A percentile compares a stretch with the other conserved stretches of the same genome.
Evolutionary conservation across 2,329 filamentous ascomycete species (phyloP).

Genomic region (Exophiala alcalophila): DNA sequence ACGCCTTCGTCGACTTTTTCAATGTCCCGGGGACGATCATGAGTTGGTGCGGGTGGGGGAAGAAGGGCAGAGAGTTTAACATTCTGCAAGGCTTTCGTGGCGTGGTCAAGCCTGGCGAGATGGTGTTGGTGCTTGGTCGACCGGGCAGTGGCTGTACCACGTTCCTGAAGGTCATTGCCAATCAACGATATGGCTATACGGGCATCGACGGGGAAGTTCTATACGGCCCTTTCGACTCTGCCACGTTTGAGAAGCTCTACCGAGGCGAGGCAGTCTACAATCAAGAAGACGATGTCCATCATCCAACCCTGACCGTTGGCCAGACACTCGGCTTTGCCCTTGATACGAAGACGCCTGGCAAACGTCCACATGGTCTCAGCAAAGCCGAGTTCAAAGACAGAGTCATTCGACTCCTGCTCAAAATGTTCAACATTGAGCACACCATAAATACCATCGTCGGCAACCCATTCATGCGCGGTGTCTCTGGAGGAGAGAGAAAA

Average conservation of each 20-base stretch:
- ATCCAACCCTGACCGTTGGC: constrained; percentile 79
- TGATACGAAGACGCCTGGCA: constrained; percentile 79
- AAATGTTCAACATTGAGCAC: constrained; percentile 93
- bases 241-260: constrained; percentile 68
- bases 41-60: constrained; percentile 61
- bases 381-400: constrained; percentile 73
- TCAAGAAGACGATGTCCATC: constrained; percentile 80
- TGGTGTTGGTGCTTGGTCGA: constrained; percentile 77
- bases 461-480: constrained; percentile 73
- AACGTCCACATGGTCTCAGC: constrained; percentile 70
- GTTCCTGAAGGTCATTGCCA: constrained; percentile 66
- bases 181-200: constrained; percentile 63
- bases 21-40: constrained; percentile 67
- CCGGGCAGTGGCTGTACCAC: constrained; percentile 72
- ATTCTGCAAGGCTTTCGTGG: constrained; percentile 68
- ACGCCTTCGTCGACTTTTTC: constrained; percentile 73
- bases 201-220: constrained; percentile 66
- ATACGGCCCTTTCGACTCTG: constrained; percentile 70
- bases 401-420: constrained; percentile 70
- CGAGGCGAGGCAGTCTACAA: constrained; percentile 83
- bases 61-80: constrained; percentile 67
- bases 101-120: constrained; percentile 75
- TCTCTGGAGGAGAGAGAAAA: constrained; percentile 76
- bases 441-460: constrained; percentile 82
- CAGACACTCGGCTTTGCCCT: constrained; percentile 84